Evolutionary conservation across 768 basidiomycete genomes (phyloP), one percentile per base, ranked within the genome.

Genomic region (Naganishia vishniacii): DNA sequence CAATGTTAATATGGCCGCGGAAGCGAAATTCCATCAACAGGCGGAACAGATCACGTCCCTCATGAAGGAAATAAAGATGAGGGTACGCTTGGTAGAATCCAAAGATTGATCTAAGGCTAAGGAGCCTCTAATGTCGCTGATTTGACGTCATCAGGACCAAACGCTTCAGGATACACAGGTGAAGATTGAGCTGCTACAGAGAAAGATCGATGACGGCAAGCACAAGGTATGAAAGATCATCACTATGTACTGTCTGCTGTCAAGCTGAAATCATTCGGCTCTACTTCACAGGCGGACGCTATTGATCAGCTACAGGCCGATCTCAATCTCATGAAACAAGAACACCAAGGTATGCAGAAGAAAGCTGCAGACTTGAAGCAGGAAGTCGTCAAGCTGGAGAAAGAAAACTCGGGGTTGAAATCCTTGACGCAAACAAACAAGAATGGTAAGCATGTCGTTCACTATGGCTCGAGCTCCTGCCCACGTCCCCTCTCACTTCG

Each of bases 131-230:
- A 37, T 46, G 9, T 8, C 25, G 13, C 42, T n/a, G n/a, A 1
- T 12, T 23, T 29, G 28, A 12, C 13, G 13, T 15, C 13, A 40
- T n/a, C 86, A 89, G 78, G 95, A 98, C 67, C 91, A 95, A 80
- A 82, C 78, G 26, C 85, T 91, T 37, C 91, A 97, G 75, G 95
- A 98, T 72, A 81, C 86, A 4, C 80, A 81, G 2, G 92, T 97
- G 61, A 97, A 93, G 81, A 91, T 97, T 62, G 91, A 97, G 75
- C 82, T 93, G 15, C 88, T 98, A 84, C 92, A 95, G 74, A 85
- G 92, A 48, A 84, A 91, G 32, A 86, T 92, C 82, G 93, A 98
- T 73, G 83, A 85, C 1, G 86, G 86, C 66, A 93, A 91, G 82
- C 90, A 88, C 75, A 90, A 94, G 70, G 77, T 75, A 45, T 40